Base-by-base conservation (phyloP, 1,139 yeast genomes). In the Hemisphaericaspora xylanilytica region DNA sequence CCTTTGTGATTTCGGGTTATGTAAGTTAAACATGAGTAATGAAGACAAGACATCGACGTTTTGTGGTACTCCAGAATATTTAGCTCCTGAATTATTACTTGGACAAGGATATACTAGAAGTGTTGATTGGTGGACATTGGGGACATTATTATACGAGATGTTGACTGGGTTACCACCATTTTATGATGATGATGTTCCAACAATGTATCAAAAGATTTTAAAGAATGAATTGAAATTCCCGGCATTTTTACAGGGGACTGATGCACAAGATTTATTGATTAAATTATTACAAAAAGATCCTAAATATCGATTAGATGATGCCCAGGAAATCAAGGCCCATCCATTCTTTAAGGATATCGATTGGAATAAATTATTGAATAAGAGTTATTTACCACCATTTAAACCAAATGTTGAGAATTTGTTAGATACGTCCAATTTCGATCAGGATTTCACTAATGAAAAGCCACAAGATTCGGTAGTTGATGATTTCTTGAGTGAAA, bases 121-220 rank as follows among this genome's bases (percentile, higher is more conserved):
- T 53, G 97, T 92, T 28, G 98, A 92, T 64, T 92, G 96, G 82
- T 92, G 98, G 98, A 92, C 97, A 1, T 71, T 92, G 48, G 98
- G 98, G 27, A 92, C 92, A 28, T 72, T 92, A 37, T 71, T 92
- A 33, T 92, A 86, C 59, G 98, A 92, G 61, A 92, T 92, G 98
- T 75, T 94, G 47, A 89, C 97, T 2, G 97, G 97, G 0, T 73
- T 92, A 48, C 98, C 98, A 7, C 97, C 97, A 34, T 92, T 89
- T 59, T 92, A 87, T 59, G 97, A 90, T 56, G 96, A 89, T 56
- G 92, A 90, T 62, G 85, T 85, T n/a, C 85, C 89, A 43, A 81
- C 82, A 37, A 92, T 92, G 98, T 92, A 92, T 67, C 81, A 87
- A 56, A 92, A 90, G 67, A 92, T 92, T 48, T 67, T 92, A 44